Base-by-base conservation (phyloP, 768 basidiomycete species). In the Lactarius sanguifluus region DNA sequence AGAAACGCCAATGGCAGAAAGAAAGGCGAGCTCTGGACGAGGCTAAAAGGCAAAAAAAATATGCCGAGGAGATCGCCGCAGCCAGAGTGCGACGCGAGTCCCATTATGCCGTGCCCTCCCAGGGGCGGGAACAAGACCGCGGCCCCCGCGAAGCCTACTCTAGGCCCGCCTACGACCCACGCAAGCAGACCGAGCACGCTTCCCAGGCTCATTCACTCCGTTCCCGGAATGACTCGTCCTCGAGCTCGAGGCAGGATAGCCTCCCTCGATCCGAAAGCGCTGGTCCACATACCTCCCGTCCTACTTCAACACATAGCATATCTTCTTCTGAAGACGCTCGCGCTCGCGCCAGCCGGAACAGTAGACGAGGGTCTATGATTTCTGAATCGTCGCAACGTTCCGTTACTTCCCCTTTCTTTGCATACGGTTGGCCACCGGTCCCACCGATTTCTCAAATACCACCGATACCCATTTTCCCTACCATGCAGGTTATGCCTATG, bases 21-120 rank as follows among this genome's bases (percentile, higher is more conserved):
- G 81, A 83, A 71, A 79, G 76, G 72, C 77, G 74, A 64, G 76
- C 76, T 67, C 77, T 81, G 74, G 84, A 86, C 69, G 80, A 76
- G 59, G 80, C 86, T 15, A 65, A 64, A 41, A 66, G 63, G 36
- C 69, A 64, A 43, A 66, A 62, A 57, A 59, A 64, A 28, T 71
- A 64, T 34, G 43, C 70, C 15, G 68, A 71, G 36, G 70, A 69
- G 45, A 61, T 71, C 56, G 16, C 55, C 16, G 70, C 70, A 15
- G 70, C 70, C 18, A 62, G 70, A 41, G 62, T 54, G 28, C 64
- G 70, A 7, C 68, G 70, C n/a, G 62, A 66, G 56, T 32, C 58
- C 4, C 58, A 4, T 25, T 57, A 59, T 15, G 36, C 30, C n/a
- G 25, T 43, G 2, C 67, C 64, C 23, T 54, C 60, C 43, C 63